Evolutionary conservation across 1,139 yeast species (phyloP).

Genomic region (Blastobotrys illinoisensis): DNA sequence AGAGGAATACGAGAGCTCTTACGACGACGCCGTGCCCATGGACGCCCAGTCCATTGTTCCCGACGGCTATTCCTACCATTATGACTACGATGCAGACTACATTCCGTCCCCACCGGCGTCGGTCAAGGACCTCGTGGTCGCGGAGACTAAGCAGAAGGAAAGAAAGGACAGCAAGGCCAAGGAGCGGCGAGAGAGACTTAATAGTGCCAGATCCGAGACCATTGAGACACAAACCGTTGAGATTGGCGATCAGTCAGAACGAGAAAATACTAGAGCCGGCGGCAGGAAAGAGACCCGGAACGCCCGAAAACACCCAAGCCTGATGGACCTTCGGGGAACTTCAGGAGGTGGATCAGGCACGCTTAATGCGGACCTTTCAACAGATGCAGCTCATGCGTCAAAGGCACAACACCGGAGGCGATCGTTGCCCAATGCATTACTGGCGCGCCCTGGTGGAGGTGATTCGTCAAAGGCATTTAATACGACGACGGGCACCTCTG

Average conservation of each 20-base stretch:
- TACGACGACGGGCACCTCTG: neutral
- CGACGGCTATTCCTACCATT: neutral
- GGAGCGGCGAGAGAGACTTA: neutral
- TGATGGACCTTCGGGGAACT: neutral
- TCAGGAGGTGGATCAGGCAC: neutral
- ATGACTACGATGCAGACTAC: neutral
- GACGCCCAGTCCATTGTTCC: neutral
- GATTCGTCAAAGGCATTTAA: neutral
- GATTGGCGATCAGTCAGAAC: neutral
- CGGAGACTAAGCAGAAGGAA: neutral
- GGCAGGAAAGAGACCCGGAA: neutral
- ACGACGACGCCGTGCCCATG: neutral
- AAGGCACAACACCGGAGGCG: neutral
- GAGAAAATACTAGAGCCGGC: neutral
- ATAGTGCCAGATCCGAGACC: neutral
- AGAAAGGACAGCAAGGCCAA: neutral
- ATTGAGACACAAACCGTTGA: neutral
- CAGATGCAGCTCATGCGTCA: neutral
- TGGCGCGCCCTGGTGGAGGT: neutral
- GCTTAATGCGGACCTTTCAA: neutral
- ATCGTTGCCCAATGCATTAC: neutral
- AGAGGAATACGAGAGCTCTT: neutral
- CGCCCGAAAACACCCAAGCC: neutral
- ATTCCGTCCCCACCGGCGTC: neutral
- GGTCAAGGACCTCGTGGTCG: neutral